Conservation (phyloP, 306 rosid species). For the Glycine soja region DNA sequence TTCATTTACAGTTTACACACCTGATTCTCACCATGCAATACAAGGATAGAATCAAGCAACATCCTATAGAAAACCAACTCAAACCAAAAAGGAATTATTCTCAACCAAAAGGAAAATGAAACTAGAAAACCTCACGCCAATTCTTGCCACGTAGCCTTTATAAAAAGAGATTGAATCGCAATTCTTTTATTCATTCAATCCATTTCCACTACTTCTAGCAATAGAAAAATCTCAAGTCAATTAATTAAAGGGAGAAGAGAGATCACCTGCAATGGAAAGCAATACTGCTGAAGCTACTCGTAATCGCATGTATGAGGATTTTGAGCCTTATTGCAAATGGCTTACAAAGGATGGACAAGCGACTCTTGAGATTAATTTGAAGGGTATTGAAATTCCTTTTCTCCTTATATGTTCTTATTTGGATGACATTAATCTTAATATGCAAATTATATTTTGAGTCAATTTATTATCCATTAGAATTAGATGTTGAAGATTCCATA, state of each 20-base stretch:
- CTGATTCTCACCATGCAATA: constrained; percentile 33
- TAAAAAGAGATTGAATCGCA: constrained; percentile 28
- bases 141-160: constrained; percentile 25
- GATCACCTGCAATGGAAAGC: constrained; percentile 44
- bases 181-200: constrained; percentile 32
- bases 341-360: constrained; percentile 37
- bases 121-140: constrained; percentile 23
- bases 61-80: constrained; percentile 21
- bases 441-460: constrained; percentile 21
- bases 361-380: constrained; percentile 53
- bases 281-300: constrained; percentile 35
- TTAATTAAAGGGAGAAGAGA: constrained; percentile 10
- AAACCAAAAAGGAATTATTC: constrained; percentile 51
- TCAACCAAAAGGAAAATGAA: constrained; percentile 30
- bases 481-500: not conserved
- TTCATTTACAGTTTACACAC: constrained; percentile 22
- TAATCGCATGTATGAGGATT: constrained; percentile 53
- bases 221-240: constrained; percentile 20
- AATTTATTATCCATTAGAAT: not conserved
- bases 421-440: not conserved
- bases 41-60: constrained; percentile 45
- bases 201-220: constrained; percentile 29
- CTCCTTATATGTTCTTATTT: not conserved
- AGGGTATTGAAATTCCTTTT: constrained; percentile 46
- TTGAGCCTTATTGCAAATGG: constrained; percentile 72